phyloP scores from a whole-genome alignment of 148 eudicot genomes.

The Chenopodium suecicum region DNA sequence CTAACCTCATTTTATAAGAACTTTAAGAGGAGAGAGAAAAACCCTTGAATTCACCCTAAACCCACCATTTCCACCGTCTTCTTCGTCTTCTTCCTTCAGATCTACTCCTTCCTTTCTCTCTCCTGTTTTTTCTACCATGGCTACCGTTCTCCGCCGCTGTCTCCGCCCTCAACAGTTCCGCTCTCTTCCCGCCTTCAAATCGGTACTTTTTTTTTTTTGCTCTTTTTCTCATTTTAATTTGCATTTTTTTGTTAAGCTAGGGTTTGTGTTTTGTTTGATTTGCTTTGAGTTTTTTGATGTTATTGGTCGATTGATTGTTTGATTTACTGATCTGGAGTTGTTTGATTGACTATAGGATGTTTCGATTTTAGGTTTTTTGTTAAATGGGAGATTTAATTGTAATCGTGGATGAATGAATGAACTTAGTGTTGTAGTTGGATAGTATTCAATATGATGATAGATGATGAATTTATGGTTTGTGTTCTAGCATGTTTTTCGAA shows the following conservation, averaged over 20 bases:
- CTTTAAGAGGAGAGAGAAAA: not conserved
- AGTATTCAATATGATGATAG: no score
- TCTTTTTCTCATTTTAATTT: not conserved
- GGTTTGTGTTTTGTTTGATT: not conserved
- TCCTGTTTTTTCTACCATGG: constrained; percentile 8
- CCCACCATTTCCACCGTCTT: not conserved
- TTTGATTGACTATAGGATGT: no score
- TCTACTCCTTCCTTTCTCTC: constrained; percentile 15
- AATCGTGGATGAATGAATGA: no score
- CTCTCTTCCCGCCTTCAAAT: constrained; percentile 22
- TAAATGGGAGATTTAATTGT: no score
- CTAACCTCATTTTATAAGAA: not conserved
- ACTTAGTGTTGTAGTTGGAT: no score
- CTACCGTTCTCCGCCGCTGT: constrained; percentile 22
- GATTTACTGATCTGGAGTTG: not conserved
- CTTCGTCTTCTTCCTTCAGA: not conserved
- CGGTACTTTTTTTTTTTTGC: constrained; percentile 6
- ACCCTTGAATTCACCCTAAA: not conserved
- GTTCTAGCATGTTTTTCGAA: no score
- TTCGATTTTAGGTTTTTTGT: not conserved
- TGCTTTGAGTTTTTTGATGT: no score
- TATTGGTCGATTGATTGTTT: not conserved
- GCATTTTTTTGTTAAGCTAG: not conserved
- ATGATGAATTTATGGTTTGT: no score
- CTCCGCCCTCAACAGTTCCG: constrained; percentile 20